Evolutionary conservation across 257 asterid genomes (phyloP).

Genomic region (Solanum okadae): DNA sequence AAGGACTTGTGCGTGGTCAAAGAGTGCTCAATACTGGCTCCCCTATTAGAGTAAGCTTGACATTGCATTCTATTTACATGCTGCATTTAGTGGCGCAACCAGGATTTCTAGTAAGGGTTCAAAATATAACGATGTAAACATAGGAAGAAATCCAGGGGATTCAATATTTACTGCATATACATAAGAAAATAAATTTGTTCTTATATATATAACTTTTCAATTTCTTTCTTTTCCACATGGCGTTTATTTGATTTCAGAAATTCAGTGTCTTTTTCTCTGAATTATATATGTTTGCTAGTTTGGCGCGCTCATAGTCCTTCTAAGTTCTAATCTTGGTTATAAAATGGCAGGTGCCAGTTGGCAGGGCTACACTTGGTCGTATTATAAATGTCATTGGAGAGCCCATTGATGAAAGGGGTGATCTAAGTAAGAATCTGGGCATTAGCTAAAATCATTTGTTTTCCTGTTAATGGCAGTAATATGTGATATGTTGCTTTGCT

Average conservation of each 20-base stretch:
- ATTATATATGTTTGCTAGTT: neutral
- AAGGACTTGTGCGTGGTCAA: constrained; percentile 86
- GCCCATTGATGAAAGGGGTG: constrained; percentile 85
- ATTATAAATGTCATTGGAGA: constrained; percentile 94
- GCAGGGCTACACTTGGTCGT: constrained; percentile 95
- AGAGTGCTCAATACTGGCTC: constrained; percentile 84
- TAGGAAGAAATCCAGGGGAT: fast-evolving
- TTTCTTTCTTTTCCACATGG: neutral
- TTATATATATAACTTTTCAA: neutral
- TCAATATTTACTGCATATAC: neutral
- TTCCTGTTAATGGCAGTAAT: neutral
- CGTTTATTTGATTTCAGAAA: neutral
- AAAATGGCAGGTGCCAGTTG: constrained; percentile 78
- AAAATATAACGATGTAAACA: neutral
- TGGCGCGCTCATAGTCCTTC: neutral
- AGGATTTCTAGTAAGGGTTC: fast-evolving
- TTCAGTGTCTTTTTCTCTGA: neutral
- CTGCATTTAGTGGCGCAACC: neutral
- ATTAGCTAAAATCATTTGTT: neutral
- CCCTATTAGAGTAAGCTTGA: constrained; percentile 45
- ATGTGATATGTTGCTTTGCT: neutral
- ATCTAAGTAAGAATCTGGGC: constrained; percentile 41
- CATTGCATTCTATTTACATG: neutral
- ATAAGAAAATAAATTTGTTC: neutral
- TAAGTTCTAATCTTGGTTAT: neutral